A percentile compares a stretch with the other conserved stretches of the same genome.
These are phyloP conservation scores for Parietaria judaica DNA, from an alignment of 306 rosid genomes.

Conservation along the genomic window DNA sequence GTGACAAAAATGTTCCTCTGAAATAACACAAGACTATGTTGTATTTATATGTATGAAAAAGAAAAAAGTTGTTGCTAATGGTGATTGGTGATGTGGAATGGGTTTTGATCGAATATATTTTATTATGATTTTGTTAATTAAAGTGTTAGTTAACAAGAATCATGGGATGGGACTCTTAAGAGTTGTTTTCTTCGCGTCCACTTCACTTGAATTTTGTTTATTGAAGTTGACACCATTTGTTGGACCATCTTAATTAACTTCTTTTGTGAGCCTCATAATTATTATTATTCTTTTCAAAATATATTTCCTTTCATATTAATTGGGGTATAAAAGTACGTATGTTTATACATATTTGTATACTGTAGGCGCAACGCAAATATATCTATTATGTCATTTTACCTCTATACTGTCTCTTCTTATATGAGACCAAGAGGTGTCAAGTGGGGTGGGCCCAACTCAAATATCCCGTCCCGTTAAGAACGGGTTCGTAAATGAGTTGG, in stretches of 20 bases:
- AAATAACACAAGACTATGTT: constrained; percentile 16
- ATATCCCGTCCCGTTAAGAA: too few relatives aligned
- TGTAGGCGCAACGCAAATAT: too few relatives aligned
- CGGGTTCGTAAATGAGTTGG: too few relatives aligned
- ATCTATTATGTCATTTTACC: too few relatives aligned
- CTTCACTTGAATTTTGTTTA: constrained; percentile 81
- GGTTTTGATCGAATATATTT: neutral
- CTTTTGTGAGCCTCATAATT: neutral
- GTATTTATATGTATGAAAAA: neutral
- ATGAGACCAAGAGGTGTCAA: too few relatives aligned
- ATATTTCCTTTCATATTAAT: too few relatives aligned
- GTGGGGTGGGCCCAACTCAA: too few relatives aligned
- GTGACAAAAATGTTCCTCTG: constrained; percentile 24
- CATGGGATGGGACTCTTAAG: constrained; percentile 16
- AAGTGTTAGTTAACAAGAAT: constrained; percentile 27
- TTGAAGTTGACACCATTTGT: constrained; percentile 74
- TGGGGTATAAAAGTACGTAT: too few relatives aligned
- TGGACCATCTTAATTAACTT: constrained; percentile 50
- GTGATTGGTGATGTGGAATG: constrained; percentile 28
- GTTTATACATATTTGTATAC: too few relatives aligned
- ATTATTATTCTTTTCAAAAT: too few relatives aligned
- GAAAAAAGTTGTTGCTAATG: constrained; percentile 27
- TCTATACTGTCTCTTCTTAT: too few relatives aligned
- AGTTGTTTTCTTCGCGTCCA: constrained; percentile 78
- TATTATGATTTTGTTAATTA: neutral